Conservation (phyloP, 2,329 filamentous ascomycete species). For the Sodiomyces alkalinus region DNA sequence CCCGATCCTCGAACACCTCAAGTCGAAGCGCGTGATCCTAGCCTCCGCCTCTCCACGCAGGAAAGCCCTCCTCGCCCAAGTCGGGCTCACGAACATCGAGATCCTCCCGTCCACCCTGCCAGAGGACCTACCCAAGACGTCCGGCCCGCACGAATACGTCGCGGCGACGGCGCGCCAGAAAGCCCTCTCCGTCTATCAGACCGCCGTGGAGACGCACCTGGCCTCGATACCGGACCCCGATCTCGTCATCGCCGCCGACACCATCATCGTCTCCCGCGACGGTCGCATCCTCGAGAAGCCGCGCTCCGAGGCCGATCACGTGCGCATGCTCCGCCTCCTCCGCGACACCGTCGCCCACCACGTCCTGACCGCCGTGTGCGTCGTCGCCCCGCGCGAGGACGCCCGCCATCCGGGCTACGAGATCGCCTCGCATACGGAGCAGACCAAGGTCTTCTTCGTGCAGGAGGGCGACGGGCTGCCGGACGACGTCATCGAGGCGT, state of each 20-base stretch:
- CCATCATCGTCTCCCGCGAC: conserved; percentile 62
- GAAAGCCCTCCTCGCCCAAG: conserved; percentile 63
- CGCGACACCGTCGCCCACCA: conserved; percentile 65
- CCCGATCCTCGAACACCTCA: conserved; percentile 62
- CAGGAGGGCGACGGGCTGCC: conserved; percentile 36
- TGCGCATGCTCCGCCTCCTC: conserved; percentile 68
- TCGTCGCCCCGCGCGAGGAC: conserved; percentile 69
- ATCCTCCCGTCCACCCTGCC: conserved; percentile 69
- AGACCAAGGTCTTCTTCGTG: conserved; percentile 84
- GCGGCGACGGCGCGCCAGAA: conserved; percentile 75
- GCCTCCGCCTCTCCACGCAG: conserved; percentile 81
- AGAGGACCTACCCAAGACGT: conserved; percentile 68
- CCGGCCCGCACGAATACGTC: conserved; percentile 78
- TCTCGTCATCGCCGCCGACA: conserved; percentile 81
- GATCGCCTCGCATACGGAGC: conserved; percentile 68
- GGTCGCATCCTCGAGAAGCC: conserved; percentile 88
- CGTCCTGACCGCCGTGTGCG: conserved; percentile 73
- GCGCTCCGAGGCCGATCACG: conserved; percentile 62
- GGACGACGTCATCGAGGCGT: conserved; percentile 70
- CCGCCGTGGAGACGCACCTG: conserved; percentile 25
- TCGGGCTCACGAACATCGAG: conserved; percentile 69
- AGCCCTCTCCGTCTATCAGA: conserved; percentile 54
- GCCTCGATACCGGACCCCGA: conserved; percentile 50
- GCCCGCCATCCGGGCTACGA: conserved; percentile 75
- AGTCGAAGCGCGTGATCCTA: conserved; percentile 69